These are phyloP conservation scores for Sclerotinia glacialis DNA, from an alignment of 2,329 filamentous ascomycete genomes.

Conservation along the genomic window DNA sequence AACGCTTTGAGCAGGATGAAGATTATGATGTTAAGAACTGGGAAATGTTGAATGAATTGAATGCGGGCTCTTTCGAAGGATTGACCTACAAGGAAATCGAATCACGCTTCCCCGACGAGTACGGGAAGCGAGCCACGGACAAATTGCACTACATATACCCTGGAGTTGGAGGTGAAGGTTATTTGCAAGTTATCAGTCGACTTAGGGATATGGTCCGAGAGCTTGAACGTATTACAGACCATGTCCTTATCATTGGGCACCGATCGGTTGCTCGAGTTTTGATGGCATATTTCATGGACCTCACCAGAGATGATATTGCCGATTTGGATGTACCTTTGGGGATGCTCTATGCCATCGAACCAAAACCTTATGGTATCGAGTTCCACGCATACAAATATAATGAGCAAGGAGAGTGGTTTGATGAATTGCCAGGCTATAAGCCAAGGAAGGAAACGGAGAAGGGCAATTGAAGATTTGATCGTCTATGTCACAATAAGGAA, in stretches of 20 bases:
- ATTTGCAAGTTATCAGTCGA: conserved; percentile 94
- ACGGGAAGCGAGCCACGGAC: conserved; percentile 71
- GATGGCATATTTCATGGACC: conserved; percentile 93
- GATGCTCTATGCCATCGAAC: conserved; percentile 91
- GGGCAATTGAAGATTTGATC: conserved; percentile 28
- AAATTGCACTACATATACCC: conserved; percentile 97
- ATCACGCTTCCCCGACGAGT: conserved; percentile 75
- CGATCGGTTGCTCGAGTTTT: conserved; percentile 88
- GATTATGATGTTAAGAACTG: conserved; percentile 96
- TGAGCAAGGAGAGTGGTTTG: conserved; percentile 72
- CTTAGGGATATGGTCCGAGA: conserved; percentile 94
- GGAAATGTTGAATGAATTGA: conserved; percentile 96
- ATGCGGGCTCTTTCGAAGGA: conserved; percentile 88
- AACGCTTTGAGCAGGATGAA: conserved; percentile 86
- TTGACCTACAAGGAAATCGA: conserved; percentile 92
- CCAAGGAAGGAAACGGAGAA: conserved; percentile 53
- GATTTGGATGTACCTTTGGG: conserved; percentile 92
- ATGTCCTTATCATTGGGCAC: conserved; percentile 88
- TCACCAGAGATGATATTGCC: conserved; percentile 86
- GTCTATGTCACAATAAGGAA: neutral
- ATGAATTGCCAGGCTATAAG: conserved; percentile 80
- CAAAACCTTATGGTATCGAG: conserved; percentile 95
- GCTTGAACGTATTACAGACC: conserved; percentile 94
- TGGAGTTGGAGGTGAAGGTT: conserved; percentile 91
- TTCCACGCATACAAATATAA: conserved; percentile 96